A percentile compares a stretch with the other conserved stretches of the same genome.
Conservation (phyloP, 139 green algal species). For the Chlorella sp. region DNA sequence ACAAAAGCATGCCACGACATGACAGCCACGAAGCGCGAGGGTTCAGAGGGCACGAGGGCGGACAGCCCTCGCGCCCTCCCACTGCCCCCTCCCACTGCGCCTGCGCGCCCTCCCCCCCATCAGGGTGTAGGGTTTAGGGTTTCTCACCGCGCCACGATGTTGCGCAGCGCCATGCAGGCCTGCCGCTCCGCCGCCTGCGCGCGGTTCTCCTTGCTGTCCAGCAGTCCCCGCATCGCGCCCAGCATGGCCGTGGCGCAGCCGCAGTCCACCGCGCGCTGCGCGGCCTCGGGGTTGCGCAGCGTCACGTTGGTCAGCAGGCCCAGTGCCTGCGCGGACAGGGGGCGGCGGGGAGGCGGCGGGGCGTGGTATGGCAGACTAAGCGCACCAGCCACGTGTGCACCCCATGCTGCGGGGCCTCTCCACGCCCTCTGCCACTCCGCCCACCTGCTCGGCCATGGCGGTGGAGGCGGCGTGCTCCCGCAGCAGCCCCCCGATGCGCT, state of each 20-base stretch:
- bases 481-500: slow-evolving; percentile 33
- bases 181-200: slow-evolving; percentile 47
- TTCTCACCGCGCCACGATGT: slow-evolving; percentile 73
- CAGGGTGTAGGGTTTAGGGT: no score
- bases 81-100: no score
- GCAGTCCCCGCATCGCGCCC: slow-evolving; percentile 31
- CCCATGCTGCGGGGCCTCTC: no score
- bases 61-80: no score
- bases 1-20: no score
- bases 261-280: slow-evolving; percentile 41
- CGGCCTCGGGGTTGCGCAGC: slow-evolving; percentile 72
- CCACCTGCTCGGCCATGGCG: slow-evolving; percentile 29
- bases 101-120: no score
- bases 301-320: slow-evolving; percentile 74
- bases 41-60: no score
- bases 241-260: slow-evolving; percentile 51
- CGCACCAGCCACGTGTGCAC: not conserved
- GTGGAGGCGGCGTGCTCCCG: slow-evolving; percentile 13
- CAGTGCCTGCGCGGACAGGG: slow-evolving; percentile 45
- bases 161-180: slow-evolving; percentile 78
- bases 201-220: slow-evolving; percentile 17
- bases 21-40: no score
- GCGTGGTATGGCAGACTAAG: no score
- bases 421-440: no score
- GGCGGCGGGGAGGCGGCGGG: not conserved